Evolutionary conservation across 2,329 filamentous ascomycete genomes (phyloP), one percentile per base, ranked within the genome.

Genomic region (Aspergillus sp.): DNA sequence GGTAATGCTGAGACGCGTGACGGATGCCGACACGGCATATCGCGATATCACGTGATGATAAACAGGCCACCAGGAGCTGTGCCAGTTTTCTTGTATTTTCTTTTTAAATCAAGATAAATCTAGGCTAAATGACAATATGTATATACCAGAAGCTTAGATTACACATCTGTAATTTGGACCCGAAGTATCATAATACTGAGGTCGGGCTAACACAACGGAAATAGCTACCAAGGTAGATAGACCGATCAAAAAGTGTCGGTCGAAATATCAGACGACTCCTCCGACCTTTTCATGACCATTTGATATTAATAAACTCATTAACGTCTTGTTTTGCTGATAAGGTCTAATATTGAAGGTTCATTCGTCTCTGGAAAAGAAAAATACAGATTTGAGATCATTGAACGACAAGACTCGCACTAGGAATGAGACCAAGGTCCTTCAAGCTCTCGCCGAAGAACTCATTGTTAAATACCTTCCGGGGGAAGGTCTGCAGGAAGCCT

Each of bases 401-500:
- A 47, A 94, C 82, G 60, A 95, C 83, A 58, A 98, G 73, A 42
- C 88, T 90, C n/a, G 90, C 90, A 53, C 88, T 95, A 5, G 93
- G 93, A 3, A 91, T 84, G 51, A 96, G 72, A 0, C 90, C 91
- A 13, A 91, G 86, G 70, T 98, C 93, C 72, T 94, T 94, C 48
- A 98, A 71, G 4, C 90, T 93, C 78, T 93, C 85, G 32, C 88
- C 88, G 61, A 96, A 90, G 65, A 95, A 93, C 75, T 84, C 67
- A 74, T 73, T 62, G 53, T 78, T 71, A 54, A 86, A 97, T 0
- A 82, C 81, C 75, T 96, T 95, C 62, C 81, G 83, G 0, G 93
- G 93, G 60, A 94, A 97, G 17, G 84, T 96, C 59, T 85, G 86
- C 1, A 85, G 82, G 65, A 98, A 96, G 58, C 82, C 89, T 20